phyloP scores from a whole-genome alignment of 148 eudicot species.

The Diospyros kaki region DNA sequence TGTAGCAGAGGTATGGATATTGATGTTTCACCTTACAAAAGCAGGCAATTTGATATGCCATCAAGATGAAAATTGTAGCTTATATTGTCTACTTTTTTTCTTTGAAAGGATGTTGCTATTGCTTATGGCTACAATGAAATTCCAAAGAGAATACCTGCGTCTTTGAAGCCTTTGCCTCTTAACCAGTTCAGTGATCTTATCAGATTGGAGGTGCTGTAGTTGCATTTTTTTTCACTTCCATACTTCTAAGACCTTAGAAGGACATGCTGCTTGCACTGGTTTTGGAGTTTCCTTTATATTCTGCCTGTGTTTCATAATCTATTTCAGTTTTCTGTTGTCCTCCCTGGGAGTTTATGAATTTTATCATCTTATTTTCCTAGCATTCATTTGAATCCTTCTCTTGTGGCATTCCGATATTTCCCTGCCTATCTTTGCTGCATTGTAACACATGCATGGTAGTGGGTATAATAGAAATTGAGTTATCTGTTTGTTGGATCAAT shows the following conservation, averaged over 20 bases:
- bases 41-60: not conserved
- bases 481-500: not conserved
- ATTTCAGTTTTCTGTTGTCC: too few species aligned
- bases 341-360: too few species aligned
- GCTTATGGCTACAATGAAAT: slow-evolving; percentile 95
- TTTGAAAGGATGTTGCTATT: slow-evolving; percentile 86
- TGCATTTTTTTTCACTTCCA: not conserved
- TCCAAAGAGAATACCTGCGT: slow-evolving; percentile 68
- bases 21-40: not conserved
- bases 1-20: slow-evolving; percentile 71
- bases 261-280: too few species aligned
- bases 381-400: too few species aligned
- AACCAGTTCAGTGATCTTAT: slow-evolving; percentile 72
- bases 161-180: slow-evolving; percentile 67
- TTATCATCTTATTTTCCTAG: too few species aligned
- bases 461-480: too few species aligned
- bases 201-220: slow-evolving; percentile 62
- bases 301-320: too few species aligned
- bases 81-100: not conserved
- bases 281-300: too few species aligned
- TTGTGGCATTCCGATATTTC: too few species aligned
- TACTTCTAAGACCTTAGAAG: too few species aligned
- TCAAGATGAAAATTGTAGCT: not conserved
- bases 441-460: too few species aligned
- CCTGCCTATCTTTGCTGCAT: too few species aligned